phyloP scores from a whole-genome alignment of 139 green algal species.

The Chlamydomonas sp. region DNA sequence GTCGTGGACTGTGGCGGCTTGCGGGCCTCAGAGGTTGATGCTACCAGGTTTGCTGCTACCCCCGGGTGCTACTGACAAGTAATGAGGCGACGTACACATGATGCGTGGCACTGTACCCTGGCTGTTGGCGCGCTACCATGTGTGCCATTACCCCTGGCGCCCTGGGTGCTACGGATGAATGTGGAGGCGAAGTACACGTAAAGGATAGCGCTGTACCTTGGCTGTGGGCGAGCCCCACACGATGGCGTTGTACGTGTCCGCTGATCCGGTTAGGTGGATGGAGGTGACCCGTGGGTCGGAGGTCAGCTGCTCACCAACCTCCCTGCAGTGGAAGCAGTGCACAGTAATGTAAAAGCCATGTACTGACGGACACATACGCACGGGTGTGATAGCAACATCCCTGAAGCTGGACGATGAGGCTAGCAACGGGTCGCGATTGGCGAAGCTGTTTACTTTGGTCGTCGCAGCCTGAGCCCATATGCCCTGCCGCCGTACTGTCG shows the following conservation, averaged over 20 bases:
- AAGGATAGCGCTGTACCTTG: neutral
- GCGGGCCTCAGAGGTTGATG: too few relatives aligned
- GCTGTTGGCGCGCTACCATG: too few relatives aligned
- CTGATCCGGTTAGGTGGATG: conserved; percentile 84
- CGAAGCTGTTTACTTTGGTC: neutral
- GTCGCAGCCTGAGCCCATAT: neutral
- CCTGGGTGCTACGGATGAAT: neutral
- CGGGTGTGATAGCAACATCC: neutral
- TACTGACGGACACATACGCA: neutral
- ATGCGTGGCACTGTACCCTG: neutral
- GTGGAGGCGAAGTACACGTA: neutral
- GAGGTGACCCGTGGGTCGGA: conserved; percentile 59
- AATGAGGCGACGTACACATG: neutral
- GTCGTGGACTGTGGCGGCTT: too few relatives aligned
- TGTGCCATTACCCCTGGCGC: neutral
- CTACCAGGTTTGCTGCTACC: too few relatives aligned
- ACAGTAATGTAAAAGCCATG: neutral
- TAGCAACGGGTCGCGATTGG: neutral
- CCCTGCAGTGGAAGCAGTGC: neutral
- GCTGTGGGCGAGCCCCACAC: conserved; percentile 66
- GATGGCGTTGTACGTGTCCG: conserved; percentile 83
- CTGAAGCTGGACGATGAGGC: neutral
- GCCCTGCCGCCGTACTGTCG: neutral
- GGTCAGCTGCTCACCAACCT: conserved; percentile 66
- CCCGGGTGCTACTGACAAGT: too few relatives aligned